Conservation (phyloP, 2,329 filamentous ascomycete species). For the Fusarium continuum region DNA sequence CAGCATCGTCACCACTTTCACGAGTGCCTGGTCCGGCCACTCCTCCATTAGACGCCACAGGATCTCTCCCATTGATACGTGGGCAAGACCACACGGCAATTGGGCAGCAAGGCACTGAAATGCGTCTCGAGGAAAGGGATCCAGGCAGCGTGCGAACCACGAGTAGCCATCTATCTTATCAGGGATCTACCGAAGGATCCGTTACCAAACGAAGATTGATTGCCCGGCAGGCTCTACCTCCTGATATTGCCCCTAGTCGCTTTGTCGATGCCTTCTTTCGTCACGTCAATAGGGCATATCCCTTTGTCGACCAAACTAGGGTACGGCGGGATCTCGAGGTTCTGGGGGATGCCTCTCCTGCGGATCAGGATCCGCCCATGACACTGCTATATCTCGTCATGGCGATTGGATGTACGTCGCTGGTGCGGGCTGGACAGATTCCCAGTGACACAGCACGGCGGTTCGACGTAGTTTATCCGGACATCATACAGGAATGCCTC, state of each 20-base stretch:
- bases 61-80: neutral
- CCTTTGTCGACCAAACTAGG: conserved; percentile 53
- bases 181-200: conserved; percentile 31
- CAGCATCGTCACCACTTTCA: conserved; percentile 24
- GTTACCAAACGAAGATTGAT: conserved; percentile 27
- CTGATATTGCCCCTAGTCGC: conserved; percentile 43
- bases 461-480: conserved; percentile 51
- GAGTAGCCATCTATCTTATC: conserved; percentile 38
- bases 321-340: conserved; percentile 49
- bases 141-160: conserved; percentile 33
- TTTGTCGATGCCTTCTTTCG: conserved; percentile 57
- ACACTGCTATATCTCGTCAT: conserved; percentile 55
- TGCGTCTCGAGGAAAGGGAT: conserved; percentile 29
- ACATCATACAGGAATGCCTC: conserved; percentile 54
- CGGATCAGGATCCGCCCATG: conserved; percentile 37
- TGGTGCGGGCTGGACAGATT: conserved; percentile 54
- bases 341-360: conserved; percentile 43
- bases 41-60: conserved; percentile 25
- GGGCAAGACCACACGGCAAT: conserved; percentile 16
- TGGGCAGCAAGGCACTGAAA: conserved; percentile 20
- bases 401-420: conserved; percentile 57
- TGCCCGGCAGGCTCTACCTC: conserved; percentile 32
- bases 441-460: conserved; percentile 45
- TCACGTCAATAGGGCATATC: conserved; percentile 57
- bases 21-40: conserved; percentile 21